Evolutionary conservation across 805 yeast genomes (phyloP).

Genomic region (Yamadazyma kitorensis): DNA sequence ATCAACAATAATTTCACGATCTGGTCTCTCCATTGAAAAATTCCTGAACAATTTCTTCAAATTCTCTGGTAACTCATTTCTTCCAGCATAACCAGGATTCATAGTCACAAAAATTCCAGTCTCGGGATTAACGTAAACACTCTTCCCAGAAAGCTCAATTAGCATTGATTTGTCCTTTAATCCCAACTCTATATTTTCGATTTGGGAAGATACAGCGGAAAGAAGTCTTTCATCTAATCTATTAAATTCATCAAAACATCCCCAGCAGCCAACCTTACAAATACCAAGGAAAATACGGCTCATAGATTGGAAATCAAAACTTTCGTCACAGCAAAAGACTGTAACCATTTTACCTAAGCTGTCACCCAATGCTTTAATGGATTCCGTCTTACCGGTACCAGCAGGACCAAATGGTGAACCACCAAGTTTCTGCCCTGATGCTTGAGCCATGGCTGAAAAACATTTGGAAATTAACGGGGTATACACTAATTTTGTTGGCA

Average conservation of each 20-base stretch:
- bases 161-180: conserved; percentile 24
- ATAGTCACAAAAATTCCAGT: conserved; percentile 84
- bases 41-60: conserved; percentile 74
- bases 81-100: conserved; percentile 87
- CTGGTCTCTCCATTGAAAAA: conserved; percentile 73
- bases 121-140: conserved; percentile 37
- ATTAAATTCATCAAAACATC: conserved; percentile 94
- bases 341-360: conserved; percentile 76
- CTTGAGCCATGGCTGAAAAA: conserved; percentile 68
- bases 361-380: conserved; percentile 79
- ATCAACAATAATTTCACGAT: conserved; percentile 62
- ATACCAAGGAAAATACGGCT: conserved; percentile 76
- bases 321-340: conserved; percentile 89
- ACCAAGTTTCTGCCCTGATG: conserved; percentile 72
- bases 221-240: conserved; percentile 67
- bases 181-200: conserved; percentile 67
- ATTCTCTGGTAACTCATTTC: conserved; percentile 82
- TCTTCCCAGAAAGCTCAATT: conserved; percentile 44
- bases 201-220: conserved; percentile 81
- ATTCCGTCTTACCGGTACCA: conserved; percentile 95
- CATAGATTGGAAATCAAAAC: conserved; percentile 78
- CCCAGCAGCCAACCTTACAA: conserved; percentile 87
- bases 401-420: conserved; percentile 95
- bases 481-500: conserved; percentile 66
- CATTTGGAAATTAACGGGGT: conserved; percentile 71